phyloP scores from a whole-genome alignment of 768 basidiomycete species.

The Phylloporus scabripes region DNA sequence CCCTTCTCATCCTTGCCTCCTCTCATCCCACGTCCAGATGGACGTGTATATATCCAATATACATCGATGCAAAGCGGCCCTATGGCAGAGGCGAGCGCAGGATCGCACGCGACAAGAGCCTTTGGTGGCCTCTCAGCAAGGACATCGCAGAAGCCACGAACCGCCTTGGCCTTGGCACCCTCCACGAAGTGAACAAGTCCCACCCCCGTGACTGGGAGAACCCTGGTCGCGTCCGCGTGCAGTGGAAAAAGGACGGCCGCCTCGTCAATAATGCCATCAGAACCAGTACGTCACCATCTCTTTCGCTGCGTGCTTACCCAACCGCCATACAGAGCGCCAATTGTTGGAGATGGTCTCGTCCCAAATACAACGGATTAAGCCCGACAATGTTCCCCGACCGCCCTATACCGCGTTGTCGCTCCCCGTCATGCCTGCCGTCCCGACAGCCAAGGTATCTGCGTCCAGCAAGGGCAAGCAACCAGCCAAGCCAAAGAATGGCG shows the following conservation, averaged over 20 bases:
- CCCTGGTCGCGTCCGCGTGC: slow-evolving; percentile 90
- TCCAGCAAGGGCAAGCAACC: slow-evolving; percentile 47
- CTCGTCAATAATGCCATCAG: slow-evolving; percentile 64
- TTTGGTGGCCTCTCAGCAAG: slow-evolving; percentile 95
- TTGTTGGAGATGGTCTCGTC: slow-evolving; percentile 68
- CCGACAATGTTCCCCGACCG: slow-evolving; percentile 60
- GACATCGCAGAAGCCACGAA: slow-evolving; percentile 85
- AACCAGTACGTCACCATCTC: slow-evolving; percentile 54
- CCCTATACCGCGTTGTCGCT: slow-evolving; percentile 46
- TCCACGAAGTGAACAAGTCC: slow-evolving; percentile 85
- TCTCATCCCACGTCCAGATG: slow-evolving; percentile 49
- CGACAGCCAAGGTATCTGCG: slow-evolving; percentile 28
- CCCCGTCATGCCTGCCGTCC: slow-evolving; percentile 24
- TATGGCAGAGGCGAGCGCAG: slow-evolving; percentile 80
- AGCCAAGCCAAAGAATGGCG: slow-evolving; percentile 42
- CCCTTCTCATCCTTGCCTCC: not conserved
- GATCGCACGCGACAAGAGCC: slow-evolving; percentile 66
- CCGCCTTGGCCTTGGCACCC: slow-evolving; percentile 67
- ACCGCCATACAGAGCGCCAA: slow-evolving; percentile 58
- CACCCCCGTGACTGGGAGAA: slow-evolving; percentile 99
- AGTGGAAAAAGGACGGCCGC: slow-evolving; percentile 78
- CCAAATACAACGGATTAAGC: slow-evolving; percentile 68
- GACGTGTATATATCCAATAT: slow-evolving; percentile 95
- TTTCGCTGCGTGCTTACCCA: not conserved
- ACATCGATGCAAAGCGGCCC: slow-evolving; percentile 91